phyloP scores from a whole-genome alignment of 2,329 filamentous ascomycete species.

The Colletotrichum plurivorum region DNA sequence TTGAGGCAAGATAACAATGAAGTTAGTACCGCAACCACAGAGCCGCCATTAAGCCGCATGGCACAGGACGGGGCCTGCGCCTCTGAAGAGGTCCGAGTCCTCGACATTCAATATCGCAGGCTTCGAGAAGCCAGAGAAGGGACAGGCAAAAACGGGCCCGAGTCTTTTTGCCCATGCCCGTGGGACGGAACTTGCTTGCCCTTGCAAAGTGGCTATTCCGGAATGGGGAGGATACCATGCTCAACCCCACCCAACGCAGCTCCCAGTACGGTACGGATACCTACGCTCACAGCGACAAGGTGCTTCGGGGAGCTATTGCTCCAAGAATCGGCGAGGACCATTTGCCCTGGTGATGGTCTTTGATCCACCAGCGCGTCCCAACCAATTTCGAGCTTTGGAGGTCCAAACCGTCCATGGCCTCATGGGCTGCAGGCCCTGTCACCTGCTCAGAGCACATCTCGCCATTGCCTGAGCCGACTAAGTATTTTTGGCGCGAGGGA shows the following conservation, averaged over 20 bases:
- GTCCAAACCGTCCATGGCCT: slow-evolving; percentile 1
- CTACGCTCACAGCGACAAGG: slow-evolving; percentile 1
- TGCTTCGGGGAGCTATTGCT: not conserved
- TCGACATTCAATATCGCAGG: not conserved
- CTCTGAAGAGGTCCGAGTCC: not conserved
- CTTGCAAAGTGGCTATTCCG: slow-evolving; percentile 3
- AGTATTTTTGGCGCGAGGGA: slow-evolving; percentile 12
- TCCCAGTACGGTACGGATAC: not conserved
- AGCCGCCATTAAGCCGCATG: not conserved
- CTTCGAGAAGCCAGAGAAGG: slow-evolving; percentile 22
- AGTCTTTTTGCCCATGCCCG: not conserved
- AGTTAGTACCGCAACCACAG: not conserved
- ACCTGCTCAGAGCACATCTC: not conserved
- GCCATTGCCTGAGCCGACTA: slow-evolving; percentile 5
- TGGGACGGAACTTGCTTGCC: slow-evolving; percentile 7
- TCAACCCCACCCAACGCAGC: slow-evolving; percentile 15
- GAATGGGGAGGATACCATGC: slow-evolving; percentile 5
- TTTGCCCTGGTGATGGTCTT: not conserved
- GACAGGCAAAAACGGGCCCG: not conserved
- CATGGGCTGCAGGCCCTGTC: not conserved
- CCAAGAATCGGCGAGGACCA: too few species aligned
- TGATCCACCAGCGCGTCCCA: slow-evolving; percentile 7
- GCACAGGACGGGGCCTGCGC: not conserved
- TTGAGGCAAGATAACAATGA: too few species aligned
- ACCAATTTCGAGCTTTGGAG: slow-evolving; percentile 9